Evolutionary conservation across 208 protist species (phyloP), one percentile per base, ranked within the genome.

Genomic region (Sergeia podlipaevii): DNA sequence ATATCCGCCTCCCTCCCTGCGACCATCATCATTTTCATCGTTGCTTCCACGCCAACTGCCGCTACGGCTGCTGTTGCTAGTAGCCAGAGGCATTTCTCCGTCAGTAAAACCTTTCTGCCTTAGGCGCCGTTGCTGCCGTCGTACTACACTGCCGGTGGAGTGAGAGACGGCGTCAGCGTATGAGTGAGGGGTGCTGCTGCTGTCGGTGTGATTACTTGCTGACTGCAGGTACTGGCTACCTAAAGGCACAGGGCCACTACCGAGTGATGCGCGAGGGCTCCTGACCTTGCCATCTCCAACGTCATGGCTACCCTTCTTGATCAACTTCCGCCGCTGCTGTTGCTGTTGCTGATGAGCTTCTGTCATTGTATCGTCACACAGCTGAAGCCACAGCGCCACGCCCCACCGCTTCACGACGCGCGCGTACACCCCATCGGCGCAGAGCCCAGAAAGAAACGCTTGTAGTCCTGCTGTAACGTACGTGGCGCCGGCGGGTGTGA

Each of bases 331-430:
- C 29, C 11, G 26, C 32, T 8, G n/a, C 50, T 15, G 43, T 10
- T 10, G 0, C 39, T 29, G 18, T 17, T 54, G 34, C 18, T 54
- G 48, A 7, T 45, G 17, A 21, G 39, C n/a, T 15, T 20, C 39
- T 55, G 32, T 11, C 61, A 28, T 7, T 52, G n/a, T 51, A 21
- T 62, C 63, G 17, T 75, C 61, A 63, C 82, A 90, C 36, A 78
- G 62, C 54, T 57, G 74, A 1, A 80, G 10, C 77, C 74, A 90
- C 43, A 90, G 59, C 38, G 66, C 65, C n/a, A 85, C 58, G 0
- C 63, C 77, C 82, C 82, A 90, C 29, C n/a, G 44, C 52, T 46
- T 42, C 24, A 70, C 60, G 43, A 90, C 85, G 20, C 70, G 53
- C n/a, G 57, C 37, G 6, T 34, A 48, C 13, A 15, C 5, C 20